Evolutionary conservation across 139 green algal species (phyloP).

Genomic region (Coelastrella sp.): DNA sequence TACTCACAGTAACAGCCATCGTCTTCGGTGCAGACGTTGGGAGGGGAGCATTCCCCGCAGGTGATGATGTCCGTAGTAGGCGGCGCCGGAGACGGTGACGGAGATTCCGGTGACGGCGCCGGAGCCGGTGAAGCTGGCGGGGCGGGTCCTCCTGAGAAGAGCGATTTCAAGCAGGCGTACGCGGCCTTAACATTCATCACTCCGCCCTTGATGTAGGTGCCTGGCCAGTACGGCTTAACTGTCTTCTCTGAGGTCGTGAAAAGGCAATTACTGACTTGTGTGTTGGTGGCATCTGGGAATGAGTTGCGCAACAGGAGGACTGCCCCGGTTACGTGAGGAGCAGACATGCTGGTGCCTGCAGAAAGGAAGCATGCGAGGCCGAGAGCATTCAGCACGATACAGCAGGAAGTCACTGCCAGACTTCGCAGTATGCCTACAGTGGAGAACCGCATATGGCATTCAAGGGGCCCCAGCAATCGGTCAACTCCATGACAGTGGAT

Average conservation of each 20-base stretch:
- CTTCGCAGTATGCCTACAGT: no score
- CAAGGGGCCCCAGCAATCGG: no score
- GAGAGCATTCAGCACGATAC: no score
- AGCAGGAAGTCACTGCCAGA: no score
- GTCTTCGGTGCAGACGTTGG: background rate
- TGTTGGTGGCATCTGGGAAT: background rate
- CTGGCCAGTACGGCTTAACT: background rate
- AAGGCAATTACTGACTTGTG: background rate
- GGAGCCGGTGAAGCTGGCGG: background rate
- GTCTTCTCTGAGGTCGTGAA: background rate
- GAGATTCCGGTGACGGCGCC: background rate
- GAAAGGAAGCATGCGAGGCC: no score
- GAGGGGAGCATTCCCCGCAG: background rate
- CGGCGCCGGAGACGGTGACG: background rate
- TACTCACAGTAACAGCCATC: background rate
- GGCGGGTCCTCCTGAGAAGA: background rate
- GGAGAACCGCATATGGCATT: no score
- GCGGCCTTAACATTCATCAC: background rate
- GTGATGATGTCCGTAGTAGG: background rate
- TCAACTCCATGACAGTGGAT: no score
- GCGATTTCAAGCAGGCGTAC: background rate
- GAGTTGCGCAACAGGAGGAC: background rate
- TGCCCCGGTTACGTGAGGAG: background rate
- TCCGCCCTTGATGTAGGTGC: background rate
- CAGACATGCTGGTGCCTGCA: conserved; percentile 6